A percentile compares a stretch with the other conserved stretches of the same genome.
These are phyloP conservation scores for Conoideocrella luteorostrata DNA, from an alignment of 2,329 filamentous ascomycete genomes.

Conservation along the genomic window DNA sequence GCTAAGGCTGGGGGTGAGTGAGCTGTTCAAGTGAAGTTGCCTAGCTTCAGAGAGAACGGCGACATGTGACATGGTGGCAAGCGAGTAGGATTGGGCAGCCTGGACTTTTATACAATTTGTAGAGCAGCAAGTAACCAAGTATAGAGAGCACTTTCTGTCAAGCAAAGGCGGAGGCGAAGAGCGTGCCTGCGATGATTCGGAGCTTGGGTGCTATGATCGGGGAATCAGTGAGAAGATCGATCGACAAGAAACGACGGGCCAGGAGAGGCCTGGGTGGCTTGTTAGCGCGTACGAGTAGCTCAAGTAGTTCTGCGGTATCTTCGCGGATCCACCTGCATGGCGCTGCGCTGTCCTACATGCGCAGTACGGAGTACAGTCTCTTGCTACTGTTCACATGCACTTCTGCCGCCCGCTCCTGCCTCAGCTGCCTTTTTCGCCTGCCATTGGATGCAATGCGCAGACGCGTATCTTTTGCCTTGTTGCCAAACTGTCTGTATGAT, in stretches of 20 bases:
- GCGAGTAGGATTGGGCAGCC: too few relatives aligned
- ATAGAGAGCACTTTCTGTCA: neutral
- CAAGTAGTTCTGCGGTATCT: conserved; percentile 1
- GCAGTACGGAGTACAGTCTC: too few relatives aligned
- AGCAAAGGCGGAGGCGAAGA: neutral
- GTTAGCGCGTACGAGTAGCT: conserved; percentile 5
- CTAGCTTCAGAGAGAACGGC: too few relatives aligned
- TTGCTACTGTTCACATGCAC: too few relatives aligned
- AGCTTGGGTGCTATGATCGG: conserved; percentile 8
- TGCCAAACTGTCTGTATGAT: neutral
- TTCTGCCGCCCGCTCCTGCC: too few relatives aligned
- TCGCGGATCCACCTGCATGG: neutral
- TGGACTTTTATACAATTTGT: neutral
- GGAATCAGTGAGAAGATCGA: conserved; percentile 8
- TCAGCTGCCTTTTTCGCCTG: too few relatives aligned
- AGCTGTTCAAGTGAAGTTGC: too few relatives aligned
- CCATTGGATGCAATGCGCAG: too few relatives aligned
- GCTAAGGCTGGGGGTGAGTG: too few relatives aligned
- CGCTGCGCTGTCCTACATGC: too few relatives aligned
- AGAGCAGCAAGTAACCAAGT: neutral
- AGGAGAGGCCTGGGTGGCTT: conserved; percentile 4
- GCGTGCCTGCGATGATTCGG: conserved; percentile 3
- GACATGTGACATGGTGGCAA: too few relatives aligned
- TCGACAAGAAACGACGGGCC: neutral
- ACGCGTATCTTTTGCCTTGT: neutral